These are phyloP conservation scores for Starmerella powellii DNA, from an alignment of 805 yeast species.

Conservation along the genomic window DNA sequence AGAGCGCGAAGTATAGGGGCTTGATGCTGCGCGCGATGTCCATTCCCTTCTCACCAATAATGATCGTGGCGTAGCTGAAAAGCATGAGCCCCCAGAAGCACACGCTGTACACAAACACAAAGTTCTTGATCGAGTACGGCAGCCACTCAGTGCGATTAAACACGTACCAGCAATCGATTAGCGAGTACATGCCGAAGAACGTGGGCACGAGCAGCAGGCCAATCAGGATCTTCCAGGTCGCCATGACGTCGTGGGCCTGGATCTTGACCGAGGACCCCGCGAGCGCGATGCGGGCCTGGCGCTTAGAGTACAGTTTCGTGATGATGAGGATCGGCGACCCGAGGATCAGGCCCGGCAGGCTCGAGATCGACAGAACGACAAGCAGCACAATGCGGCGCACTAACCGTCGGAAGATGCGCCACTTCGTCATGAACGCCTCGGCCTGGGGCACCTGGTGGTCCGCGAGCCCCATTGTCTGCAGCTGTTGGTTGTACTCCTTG, in stretches of 20 bases:
- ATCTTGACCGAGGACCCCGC: constrained; percentile 82
- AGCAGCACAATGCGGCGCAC: constrained; percentile 39
- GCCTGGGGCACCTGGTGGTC: constrained; percentile 58
- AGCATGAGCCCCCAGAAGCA: constrained; percentile 25
- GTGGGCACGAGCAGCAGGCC: constrained; percentile 83
- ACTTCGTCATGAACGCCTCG: constrained; percentile 38
- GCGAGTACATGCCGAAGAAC: constrained; percentile 68
- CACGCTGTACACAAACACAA: constrained; percentile 1
- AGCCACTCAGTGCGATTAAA: constrained; percentile 26
- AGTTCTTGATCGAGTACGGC: constrained; percentile 19
- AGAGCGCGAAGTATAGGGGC: constrained; percentile 50
- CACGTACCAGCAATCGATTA: constrained; percentile 30
- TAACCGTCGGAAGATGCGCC: constrained; percentile 37
- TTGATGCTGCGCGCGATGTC: constrained; percentile 73
- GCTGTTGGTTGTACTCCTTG: constrained; percentile 51
- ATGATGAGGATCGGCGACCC: constrained; percentile 81
- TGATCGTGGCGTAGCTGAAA: constrained; percentile 75
- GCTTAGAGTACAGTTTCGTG: constrained; percentile 59
- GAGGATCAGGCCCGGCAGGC: constrained; percentile 74
- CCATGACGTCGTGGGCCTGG: constrained; percentile 84
- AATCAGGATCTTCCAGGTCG: constrained; percentile 92
- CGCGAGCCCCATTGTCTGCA: constrained; percentile 49
- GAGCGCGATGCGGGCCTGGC: constrained; percentile 66
- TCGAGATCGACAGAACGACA: constrained; percentile 43
- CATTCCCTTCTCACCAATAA: constrained; percentile 87